These are phyloP conservation scores for Endocladia muricata DNA, from an alignment of 31 red algal species.

Conservation along the genomic window DNA sequence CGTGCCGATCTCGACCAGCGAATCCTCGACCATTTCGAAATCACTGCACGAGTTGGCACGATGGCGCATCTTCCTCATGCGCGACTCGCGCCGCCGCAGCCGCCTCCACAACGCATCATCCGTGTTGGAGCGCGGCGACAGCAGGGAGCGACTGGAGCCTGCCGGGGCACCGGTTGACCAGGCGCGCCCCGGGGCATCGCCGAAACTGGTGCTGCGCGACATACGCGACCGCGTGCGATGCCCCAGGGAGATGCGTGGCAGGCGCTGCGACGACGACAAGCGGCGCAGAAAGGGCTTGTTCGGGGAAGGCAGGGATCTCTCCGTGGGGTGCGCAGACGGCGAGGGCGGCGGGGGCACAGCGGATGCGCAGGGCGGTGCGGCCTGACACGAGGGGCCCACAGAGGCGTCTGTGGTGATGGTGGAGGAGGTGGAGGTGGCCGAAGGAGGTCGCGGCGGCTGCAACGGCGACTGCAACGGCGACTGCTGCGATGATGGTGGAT, in stretches of 20 bases:
- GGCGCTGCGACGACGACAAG: constrained; percentile 13
- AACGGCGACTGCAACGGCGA: too few species aligned
- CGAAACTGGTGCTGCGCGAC: constrained; percentile 12
- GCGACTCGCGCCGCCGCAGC: not conserved
- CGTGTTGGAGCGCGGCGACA: constrained; percentile 36
- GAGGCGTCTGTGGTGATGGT: too few species aligned
- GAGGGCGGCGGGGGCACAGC: not conserved
- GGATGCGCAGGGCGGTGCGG: too few species aligned
- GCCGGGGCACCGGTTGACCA: not conserved
- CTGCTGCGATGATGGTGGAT: not conserved
- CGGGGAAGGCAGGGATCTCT: not conserved
- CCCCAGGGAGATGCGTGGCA: not conserved
- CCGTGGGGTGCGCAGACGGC: not conserved
- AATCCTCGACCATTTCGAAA: constrained; percentile 36
- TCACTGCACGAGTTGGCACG: constrained; percentile 37
- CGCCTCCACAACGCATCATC: constrained; percentile 20
- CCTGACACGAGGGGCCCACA: too few species aligned
- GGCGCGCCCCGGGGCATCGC: not conserved
- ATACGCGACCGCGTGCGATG: not conserved
- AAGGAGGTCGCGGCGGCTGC: not conserved
- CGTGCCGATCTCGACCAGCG: constrained; percentile 50
- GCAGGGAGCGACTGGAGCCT: constrained; percentile 15
- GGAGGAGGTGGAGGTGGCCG: not conserved
- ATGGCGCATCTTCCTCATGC: constrained; percentile 34
- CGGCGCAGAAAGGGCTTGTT: not conserved